A percentile compares a stretch with the other conserved stretches of the same genome.
phyloP scores from a whole-genome alignment of 257 asterid species.

The Nemophila menziesii region DNA sequence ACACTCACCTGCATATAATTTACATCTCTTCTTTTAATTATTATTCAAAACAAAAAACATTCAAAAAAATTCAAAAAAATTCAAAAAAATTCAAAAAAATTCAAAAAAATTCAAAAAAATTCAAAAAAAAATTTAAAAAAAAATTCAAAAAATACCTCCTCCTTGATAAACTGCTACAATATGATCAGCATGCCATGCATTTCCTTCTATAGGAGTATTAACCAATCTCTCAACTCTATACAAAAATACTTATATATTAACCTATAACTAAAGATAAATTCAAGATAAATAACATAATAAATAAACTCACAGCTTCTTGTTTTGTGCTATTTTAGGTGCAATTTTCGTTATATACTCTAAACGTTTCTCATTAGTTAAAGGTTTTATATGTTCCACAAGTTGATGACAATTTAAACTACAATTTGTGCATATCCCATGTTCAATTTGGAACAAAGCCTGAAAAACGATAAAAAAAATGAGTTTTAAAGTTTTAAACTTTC shows the following conservation, averaged over 20 bases:
- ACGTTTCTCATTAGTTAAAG: constrained; percentile 57
- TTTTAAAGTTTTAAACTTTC: too few species aligned
- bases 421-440: constrained; percentile 69
- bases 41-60: too few species aligned
- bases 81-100: too few species aligned
- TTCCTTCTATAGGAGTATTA: constrained; percentile 69
- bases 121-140: too few species aligned
- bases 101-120: too few species aligned
- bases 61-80: too few species aligned
- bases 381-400: constrained; percentile 60
- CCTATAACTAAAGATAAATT: not conserved
- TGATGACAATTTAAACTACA: constrained; percentile 74
- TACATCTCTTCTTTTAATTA: too few species aligned
- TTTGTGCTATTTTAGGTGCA: constrained; percentile 62
- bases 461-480: too few species aligned
- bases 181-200: constrained; percentile 99
- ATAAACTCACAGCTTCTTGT: constrained; percentile 47
- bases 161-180: constrained; percentile 79
- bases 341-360: constrained; percentile 39
- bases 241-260: constrained; percentile 8
- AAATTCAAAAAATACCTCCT: constrained; percentile 49
- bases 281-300: not conserved
- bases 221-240: constrained; percentile 69
- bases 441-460: constrained; percentile 78
- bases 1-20: constrained; percentile 72